Evolutionary conservation across 495 filamentous ascomycete species (phyloP).

Genomic region (Chaetomium fimeti): DNA sequence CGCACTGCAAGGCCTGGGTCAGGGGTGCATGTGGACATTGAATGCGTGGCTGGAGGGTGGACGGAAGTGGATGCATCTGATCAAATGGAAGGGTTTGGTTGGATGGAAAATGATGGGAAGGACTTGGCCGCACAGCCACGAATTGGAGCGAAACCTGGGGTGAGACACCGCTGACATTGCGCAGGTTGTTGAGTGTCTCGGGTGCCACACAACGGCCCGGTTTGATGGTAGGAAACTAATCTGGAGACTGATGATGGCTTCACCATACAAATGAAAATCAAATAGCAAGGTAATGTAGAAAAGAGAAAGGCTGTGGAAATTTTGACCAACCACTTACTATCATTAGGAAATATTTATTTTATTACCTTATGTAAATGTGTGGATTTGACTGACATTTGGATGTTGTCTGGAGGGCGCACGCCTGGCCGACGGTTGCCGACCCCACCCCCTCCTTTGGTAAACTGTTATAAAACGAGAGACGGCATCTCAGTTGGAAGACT

Average conservation of each 20-base stretch:
- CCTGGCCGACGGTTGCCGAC: background rate
- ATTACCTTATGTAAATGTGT: background rate
- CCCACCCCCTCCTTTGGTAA: background rate
- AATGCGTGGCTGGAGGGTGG: background rate
- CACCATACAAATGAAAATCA: too few relatives aligned
- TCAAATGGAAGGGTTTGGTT: background rate
- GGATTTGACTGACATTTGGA: background rate
- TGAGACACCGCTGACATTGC: background rate
- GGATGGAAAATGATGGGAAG: background rate
- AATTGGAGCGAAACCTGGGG: background rate
- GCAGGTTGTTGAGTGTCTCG: background rate
- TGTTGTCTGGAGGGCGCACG: background rate
- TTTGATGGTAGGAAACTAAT: too few relatives aligned
- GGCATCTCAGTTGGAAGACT: too few relatives aligned
- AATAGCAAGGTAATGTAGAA: too few relatives aligned
- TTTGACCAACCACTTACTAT: too few relatives aligned
- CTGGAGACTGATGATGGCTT: too few relatives aligned
- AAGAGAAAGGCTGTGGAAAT: too few relatives aligned
- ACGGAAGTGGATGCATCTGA: slow-evolving; percentile 3
- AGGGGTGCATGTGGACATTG: background rate
- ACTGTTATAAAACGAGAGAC: background rate
- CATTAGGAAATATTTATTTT: too few relatives aligned
- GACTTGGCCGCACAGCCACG: slow-evolving; percentile 4
- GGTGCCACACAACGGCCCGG: too few relatives aligned
- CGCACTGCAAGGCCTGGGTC: slow-evolving; percentile 2